Conservation (phyloP, 331 rosid species). For the Telfairia occidentalis region DNA sequence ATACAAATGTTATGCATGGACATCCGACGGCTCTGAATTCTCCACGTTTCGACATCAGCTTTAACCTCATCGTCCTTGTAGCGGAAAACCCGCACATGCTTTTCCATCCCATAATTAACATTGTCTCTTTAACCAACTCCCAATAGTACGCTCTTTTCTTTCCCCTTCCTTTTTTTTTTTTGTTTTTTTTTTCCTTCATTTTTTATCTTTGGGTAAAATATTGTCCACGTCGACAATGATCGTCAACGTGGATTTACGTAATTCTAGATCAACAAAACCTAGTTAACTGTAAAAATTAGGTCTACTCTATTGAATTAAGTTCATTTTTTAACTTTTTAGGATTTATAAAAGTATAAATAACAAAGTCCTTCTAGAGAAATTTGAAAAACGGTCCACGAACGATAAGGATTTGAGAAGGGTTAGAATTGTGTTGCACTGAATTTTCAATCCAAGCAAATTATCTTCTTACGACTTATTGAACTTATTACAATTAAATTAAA, state of each 20-base stretch:
- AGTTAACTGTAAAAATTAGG: neutral
- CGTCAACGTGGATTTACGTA: neutral
- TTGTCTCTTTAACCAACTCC: constrained; percentile 8
- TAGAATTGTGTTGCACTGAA: no score
- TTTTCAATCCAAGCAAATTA: no score
- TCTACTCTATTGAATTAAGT: neutral
- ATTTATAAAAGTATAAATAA: no score
- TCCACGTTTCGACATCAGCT: constrained; percentile 17
- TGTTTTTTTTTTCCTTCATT: neutral
- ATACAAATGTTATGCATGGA: constrained; percentile 19
- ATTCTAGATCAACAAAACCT: neutral
- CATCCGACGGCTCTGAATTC: neutral
- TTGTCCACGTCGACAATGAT: neutral
- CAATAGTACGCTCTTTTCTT: neutral
- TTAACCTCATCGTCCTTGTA: constrained; percentile 6
- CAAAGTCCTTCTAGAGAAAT: no score
- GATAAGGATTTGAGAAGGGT: no score
- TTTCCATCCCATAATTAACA: constrained; percentile 7
- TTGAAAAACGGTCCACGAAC: no score
- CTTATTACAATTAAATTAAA: no score
- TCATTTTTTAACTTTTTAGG: no score
- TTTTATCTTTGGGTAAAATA: neutral
- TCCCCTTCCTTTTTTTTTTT: neutral
- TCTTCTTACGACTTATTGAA: no score
- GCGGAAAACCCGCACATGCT: constrained; percentile 19